Conservation (phyloP, 129 eudicot species). For the Centrapalus pauciflorus region DNA sequence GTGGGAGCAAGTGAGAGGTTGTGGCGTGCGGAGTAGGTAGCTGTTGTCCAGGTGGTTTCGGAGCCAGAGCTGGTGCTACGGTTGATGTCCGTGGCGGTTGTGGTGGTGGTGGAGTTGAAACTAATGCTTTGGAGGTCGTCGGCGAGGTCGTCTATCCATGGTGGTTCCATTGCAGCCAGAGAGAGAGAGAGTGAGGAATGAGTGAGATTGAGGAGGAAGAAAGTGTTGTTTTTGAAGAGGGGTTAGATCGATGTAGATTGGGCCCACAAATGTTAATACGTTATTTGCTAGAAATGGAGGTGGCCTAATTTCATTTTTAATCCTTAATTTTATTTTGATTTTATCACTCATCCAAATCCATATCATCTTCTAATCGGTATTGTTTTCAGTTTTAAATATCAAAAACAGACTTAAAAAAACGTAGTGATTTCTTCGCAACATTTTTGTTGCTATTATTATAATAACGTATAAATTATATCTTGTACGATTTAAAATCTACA, state of each 20-base stretch:
- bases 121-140: constrained; percentile 88
- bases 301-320: no score
- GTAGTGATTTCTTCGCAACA: no score
- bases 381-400: no score
- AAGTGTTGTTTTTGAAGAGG: constrained; percentile 20
- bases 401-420: no score
- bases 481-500: no score
- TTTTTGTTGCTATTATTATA: no score
- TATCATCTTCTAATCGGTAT: no score
- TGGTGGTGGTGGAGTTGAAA: constrained; percentile 78
- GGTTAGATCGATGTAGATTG: neutral
- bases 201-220: neutral
- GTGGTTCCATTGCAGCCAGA: constrained; percentile 33
- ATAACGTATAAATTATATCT: no score
- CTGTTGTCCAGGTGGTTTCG: constrained; percentile 67
- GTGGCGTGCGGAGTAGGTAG: constrained; percentile 47
- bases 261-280: constrained; percentile 19
- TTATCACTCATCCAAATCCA: no score
- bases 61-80: constrained; percentile 83
- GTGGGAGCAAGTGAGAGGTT: constrained; percentile 7
- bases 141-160: constrained; percentile 55
- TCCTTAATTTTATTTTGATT: neutral
- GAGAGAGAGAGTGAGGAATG: neutral
- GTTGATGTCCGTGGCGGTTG: constrained; percentile 58
- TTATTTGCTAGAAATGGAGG: neutral